Percentiles rank a stretch among this genome's conserved stretches.
phyloP scores from a whole-genome alignment of 305 asterid species.

The Solanum hybrid region DNA sequence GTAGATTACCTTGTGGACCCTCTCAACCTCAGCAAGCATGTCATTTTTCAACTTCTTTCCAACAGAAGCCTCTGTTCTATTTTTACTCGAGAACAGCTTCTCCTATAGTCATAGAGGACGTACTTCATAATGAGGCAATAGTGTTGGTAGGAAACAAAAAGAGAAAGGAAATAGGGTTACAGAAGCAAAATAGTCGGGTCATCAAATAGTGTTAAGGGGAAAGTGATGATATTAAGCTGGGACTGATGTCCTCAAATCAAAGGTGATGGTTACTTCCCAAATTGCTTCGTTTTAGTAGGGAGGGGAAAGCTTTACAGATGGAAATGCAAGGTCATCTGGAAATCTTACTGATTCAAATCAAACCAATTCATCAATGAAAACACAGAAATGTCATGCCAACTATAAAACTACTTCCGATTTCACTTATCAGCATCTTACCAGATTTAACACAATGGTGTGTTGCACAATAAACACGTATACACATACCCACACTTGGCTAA shows the following conservation, averaged over 20 bases:
- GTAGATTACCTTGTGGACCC: slow-evolving; percentile 68
- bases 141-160: background rate
- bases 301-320: background rate
- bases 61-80: slow-evolving; percentile 72
- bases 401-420: background rate
- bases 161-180: background rate
- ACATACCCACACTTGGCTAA: background rate
- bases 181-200: background rate
- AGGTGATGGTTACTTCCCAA: background rate
- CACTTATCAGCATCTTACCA: background rate
- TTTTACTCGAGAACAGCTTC: slow-evolving; percentile 75
- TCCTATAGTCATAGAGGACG: slow-evolving; percentile 46
- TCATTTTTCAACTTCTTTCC: slow-evolving; percentile 85
- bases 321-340: background rate
- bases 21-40: slow-evolving; percentile 93
- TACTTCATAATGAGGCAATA: background rate
- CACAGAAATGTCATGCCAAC: background rate
- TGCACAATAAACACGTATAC: background rate
- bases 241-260: background rate
- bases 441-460: background rate
- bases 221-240: background rate
- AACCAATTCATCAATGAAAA: background rate
- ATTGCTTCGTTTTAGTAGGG: background rate
- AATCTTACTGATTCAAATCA: background rate
- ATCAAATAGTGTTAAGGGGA: background rate